These are phyloP conservation scores for Staphylotrichum longicolle DNA, from an alignment of 495 filamentous ascomycete species.

Conservation along the genomic window DNA sequence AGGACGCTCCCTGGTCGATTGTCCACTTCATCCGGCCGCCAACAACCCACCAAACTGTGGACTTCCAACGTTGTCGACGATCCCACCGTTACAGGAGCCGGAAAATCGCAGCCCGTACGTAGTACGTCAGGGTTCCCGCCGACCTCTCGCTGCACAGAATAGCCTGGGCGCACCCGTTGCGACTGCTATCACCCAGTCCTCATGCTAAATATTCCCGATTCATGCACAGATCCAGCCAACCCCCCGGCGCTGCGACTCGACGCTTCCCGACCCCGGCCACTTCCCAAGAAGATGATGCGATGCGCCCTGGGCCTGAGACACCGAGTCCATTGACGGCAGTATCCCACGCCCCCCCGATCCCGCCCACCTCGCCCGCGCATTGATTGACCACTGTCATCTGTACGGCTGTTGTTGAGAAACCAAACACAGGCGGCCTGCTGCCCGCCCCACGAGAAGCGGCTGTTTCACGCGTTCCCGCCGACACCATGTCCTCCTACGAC, in stretches of 20 bases:
- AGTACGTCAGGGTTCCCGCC: background rate
- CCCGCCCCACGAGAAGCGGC: conserved; percentile 23
- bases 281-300: conserved; percentile 41
- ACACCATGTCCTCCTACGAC: conserved; percentile 62
- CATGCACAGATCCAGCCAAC: conserved; percentile 31
- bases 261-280: conserved; percentile 18
- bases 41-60: background rate
- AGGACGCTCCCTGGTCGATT: conserved; percentile 2
- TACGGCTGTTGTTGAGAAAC: conserved; percentile 26
- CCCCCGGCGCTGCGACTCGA: conserved; percentile 26
- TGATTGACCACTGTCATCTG: conserved; percentile 29
- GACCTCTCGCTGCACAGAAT: background rate
- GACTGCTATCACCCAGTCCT: conserved; percentile 20
- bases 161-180: background rate
- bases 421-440: conserved; percentile 24
- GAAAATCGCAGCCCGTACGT: conserved; percentile 16
- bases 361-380: conserved; percentile 28
- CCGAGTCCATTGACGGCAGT: conserved; percentile 38
- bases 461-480: conserved; percentile 32
- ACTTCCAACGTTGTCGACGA: conserved; percentile 6
- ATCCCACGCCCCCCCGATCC: conserved; percentile 12
- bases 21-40: conserved; percentile 2
- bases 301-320: conserved; percentile 40
- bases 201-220: conserved; percentile 37
- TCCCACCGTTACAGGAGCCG: conserved; percentile 14